These are phyloP conservation scores for Saccharomyces kudriavzevii DNA, from an alignment of 805 yeast genomes.

Conservation along the genomic window DNA sequence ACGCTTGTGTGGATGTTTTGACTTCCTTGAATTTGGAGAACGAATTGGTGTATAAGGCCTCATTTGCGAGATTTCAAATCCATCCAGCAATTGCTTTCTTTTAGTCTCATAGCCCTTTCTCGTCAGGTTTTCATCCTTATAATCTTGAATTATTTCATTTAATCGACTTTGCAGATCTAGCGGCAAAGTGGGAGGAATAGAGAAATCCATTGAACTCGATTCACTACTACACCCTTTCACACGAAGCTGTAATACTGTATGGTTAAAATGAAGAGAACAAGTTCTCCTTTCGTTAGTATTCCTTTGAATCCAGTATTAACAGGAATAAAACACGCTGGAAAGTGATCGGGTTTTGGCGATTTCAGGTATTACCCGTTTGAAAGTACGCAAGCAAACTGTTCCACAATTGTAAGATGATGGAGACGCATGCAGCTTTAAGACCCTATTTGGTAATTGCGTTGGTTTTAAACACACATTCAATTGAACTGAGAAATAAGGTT, in stretches of 20 bases:
- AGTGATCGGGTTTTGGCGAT: neutral
- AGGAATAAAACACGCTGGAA: neutral
- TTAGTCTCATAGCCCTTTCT: slow-evolving; percentile 64
- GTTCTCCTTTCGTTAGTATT: neutral
- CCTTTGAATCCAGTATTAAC: neutral
- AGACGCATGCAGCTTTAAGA: neutral
- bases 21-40: neutral
- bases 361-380: neutral
- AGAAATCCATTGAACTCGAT: slow-evolving; percentile 35
- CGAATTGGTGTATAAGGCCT: neutral
- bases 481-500: neutral
- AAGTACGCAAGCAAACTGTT: neutral
- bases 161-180: slow-evolving; percentile 32
- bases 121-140: slow-evolving; percentile 62
- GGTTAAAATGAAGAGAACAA: neutral
- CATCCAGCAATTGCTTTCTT: slow-evolving; percentile 29
- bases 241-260: neutral
- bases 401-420: neutral
- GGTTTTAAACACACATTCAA: neutral
- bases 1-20: neutral
- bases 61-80: neutral
- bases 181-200: slow-evolving; percentile 39
- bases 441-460: neutral
- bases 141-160: slow-evolving; percentile 40
- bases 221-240: slow-evolving; percentile 4